Percentiles rank a stretch among this genome's conserved stretches.
phyloP scores from a whole-genome alignment of 169 alveolate genomes.

The Plasmodium vivax region DNA sequence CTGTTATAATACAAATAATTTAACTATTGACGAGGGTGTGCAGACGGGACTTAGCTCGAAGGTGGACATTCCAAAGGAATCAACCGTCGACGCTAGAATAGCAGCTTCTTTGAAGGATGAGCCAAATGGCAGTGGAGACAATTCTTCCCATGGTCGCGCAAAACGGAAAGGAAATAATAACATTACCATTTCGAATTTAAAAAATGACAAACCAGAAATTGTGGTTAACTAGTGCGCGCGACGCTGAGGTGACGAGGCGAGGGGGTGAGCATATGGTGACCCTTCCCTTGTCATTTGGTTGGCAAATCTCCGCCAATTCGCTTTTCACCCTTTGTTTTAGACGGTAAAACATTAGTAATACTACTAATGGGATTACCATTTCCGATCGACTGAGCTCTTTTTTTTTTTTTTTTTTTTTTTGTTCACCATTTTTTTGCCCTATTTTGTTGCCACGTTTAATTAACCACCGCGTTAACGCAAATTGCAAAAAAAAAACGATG shows the following conservation, averaged over 20 bases:
- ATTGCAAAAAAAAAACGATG: not conserved
- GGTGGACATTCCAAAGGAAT: conserved; percentile 50
- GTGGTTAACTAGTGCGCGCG: not conserved
- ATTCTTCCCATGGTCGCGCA: conserved; percentile 3
- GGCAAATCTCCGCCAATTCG: not conserved
- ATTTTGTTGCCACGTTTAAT: not conserved
- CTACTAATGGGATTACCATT: not conserved
- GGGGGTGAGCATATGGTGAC: not conserved
- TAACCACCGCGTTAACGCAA: not conserved
- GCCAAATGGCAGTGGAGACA: not conserved
- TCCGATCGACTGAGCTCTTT: not conserved
- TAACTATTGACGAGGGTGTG: conserved; percentile 28
- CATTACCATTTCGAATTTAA: conserved; percentile 47
- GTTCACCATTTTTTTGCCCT: not conserved
- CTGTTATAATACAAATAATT: conserved; percentile 71
- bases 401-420: not conserved
- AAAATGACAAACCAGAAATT: conserved; percentile 23
- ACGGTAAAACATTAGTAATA: not conserved
- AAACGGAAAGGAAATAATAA: conserved; percentile 17
- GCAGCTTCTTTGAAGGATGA: conserved; percentile 1
- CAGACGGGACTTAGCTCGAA: not conserved
- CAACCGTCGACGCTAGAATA: conserved; percentile 61
- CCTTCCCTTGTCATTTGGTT: not conserved
- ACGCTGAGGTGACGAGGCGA: not conserved
- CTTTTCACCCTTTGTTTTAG: not conserved